phyloP scores from a whole-genome alignment of 352 stramenopile species.

The Phytophthora boehmeriae region DNA sequence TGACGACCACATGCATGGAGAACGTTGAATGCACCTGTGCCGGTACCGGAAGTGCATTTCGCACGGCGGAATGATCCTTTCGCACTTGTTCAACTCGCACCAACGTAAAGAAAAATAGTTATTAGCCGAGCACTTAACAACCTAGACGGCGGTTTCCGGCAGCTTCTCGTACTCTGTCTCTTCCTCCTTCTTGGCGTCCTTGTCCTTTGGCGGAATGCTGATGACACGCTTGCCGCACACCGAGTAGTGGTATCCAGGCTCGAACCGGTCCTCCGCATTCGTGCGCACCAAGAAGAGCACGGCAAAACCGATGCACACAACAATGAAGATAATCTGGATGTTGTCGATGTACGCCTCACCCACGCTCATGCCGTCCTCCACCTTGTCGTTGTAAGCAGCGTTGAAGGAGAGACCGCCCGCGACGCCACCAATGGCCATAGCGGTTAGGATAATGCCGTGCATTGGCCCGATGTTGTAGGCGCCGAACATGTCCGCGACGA shows the following conservation, averaged over 20 bases:
- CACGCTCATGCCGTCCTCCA: slow-evolving; percentile 44
- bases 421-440: slow-evolving; percentile 76
- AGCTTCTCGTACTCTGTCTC: slow-evolving; percentile 13
- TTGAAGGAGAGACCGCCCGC: slow-evolving; percentile 78
- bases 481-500: slow-evolving; percentile 87
- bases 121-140: background rate
- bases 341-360: slow-evolving; percentile 75
- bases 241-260: slow-evolving; percentile 73
- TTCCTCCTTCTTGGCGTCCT: slow-evolving; percentile 30
- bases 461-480: slow-evolving; percentile 81
- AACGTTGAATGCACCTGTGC: no score
- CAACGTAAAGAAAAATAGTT: background rate
- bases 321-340: slow-evolving; percentile 73
- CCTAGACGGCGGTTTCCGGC: slow-evolving; percentile 15
- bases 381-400: slow-evolving; percentile 45
- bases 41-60: no score
- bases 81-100: no score
- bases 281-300: slow-evolving; percentile 75
- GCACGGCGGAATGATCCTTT: no score
- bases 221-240: slow-evolving; percentile 66
- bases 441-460: slow-evolving; percentile 77
- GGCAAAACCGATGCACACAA: slow-evolving; percentile 64
- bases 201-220: slow-evolving; percentile 62
- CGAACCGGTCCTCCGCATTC: slow-evolving; percentile 68
- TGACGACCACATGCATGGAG: no score